Evolutionary conservation across 2,329 filamentous ascomycete genomes (phyloP).

Genomic region (Penicillium brasilianum): DNA sequence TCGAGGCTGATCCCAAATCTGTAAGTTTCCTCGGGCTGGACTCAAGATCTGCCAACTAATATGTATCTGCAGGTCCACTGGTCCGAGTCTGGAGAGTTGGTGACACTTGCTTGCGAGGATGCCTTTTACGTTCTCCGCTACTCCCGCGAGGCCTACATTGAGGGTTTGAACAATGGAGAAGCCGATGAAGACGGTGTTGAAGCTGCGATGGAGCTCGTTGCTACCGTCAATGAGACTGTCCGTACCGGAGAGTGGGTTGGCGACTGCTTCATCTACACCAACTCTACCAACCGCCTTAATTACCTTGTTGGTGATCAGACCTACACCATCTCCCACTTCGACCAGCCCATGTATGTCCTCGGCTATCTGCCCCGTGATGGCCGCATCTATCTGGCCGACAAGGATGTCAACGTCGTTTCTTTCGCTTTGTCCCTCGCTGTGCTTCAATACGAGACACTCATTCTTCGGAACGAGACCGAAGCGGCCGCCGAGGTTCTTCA

Average conservation of each 20-base stretch:
- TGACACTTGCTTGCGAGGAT: slow-evolving; percentile 91
- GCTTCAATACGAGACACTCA: slow-evolving; percentile 94
- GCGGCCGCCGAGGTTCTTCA: slow-evolving; percentile 82
- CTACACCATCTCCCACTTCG: slow-evolving; percentile 96
- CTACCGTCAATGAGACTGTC: slow-evolving; percentile 90
- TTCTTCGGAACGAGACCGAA: slow-evolving; percentile 92
- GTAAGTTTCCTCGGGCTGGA: slow-evolving; percentile 45
- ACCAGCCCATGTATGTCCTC: slow-evolving; percentile 91
- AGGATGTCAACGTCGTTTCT: slow-evolving; percentile 89
- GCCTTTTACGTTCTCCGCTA: slow-evolving; percentile 93
- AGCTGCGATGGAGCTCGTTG: slow-evolving; percentile 93
- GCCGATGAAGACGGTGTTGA: slow-evolving; percentile 93
- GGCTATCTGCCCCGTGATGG: slow-evolving; percentile 95
- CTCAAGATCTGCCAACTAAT: slow-evolving; percentile 19
- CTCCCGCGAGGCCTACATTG: slow-evolving; percentile 84
- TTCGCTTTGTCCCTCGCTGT: slow-evolving; percentile 90
- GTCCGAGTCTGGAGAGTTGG: slow-evolving; percentile 94
- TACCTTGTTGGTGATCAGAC: slow-evolving; percentile 98
- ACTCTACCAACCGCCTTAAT: slow-evolving; percentile 93
- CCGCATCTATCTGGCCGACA: slow-evolving; percentile 93
- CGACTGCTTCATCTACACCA: slow-evolving; percentile 99
- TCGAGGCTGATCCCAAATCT: slow-evolving; percentile 74
- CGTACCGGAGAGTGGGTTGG: slow-evolving; percentile 97
- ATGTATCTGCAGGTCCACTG: slow-evolving; percentile 75
- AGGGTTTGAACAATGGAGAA: slow-evolving; percentile 79